These are phyloP conservation scores for Pelargonium australe DNA, from an alignment of 441 rosid genomes.

Conservation along the genomic window DNA sequence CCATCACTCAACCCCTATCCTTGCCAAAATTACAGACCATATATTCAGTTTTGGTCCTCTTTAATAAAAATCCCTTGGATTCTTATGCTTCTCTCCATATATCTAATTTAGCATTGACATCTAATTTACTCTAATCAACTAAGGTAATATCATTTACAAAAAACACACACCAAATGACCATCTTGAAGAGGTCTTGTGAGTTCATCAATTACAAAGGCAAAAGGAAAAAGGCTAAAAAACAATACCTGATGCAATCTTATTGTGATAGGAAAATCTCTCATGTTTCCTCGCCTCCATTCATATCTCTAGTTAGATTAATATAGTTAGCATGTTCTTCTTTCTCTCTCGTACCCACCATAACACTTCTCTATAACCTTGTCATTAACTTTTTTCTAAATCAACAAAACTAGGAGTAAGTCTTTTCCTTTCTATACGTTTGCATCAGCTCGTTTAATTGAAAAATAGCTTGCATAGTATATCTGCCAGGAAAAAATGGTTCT, in stretches of 20 bases:
- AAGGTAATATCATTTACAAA: background rate
- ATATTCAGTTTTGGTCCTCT: background rate
- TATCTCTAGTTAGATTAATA: background rate
- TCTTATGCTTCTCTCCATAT: background rate
- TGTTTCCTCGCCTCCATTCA: background rate
- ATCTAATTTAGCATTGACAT: background rate
- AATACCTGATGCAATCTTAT: background rate
- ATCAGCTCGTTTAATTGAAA: no score
- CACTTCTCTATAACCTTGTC: no score
- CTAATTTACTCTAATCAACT: background rate
- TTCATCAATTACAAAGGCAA: background rate
- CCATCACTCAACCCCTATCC: background rate
- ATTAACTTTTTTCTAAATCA: no score
- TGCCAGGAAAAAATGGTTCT: no score
- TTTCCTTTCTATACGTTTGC: no score
- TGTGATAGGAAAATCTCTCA: background rate
- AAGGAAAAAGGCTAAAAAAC: background rate
- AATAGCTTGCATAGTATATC: no score
- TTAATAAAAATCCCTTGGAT: background rate
- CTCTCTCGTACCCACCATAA: no score
- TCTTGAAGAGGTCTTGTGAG: background rate
- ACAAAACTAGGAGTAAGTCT: no score
- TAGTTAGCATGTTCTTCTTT: no score
- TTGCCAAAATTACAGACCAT: background rate
- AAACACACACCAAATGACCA: background rate